These are phyloP conservation scores for Trametes meyenii DNA, from an alignment of 768 basidiomycete genomes.

Conservation along the genomic window DNA sequence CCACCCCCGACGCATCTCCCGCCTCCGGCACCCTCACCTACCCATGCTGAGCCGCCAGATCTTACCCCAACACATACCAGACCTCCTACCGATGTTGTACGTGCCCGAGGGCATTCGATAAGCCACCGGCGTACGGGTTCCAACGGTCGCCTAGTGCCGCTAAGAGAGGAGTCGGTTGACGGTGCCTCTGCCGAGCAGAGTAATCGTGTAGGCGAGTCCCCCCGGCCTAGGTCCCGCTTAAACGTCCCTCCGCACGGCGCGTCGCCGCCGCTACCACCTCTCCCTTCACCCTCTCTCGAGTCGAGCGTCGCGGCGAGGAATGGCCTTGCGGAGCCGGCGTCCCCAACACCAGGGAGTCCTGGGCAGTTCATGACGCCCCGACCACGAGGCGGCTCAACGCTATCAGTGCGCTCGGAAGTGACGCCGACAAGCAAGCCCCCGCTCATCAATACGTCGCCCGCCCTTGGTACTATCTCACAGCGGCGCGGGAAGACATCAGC, in stretches of 20 bases:
- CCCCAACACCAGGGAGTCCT: conserved; percentile 50
- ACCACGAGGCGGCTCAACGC: conserved; percentile 60
- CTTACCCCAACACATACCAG: conserved; percentile 34
- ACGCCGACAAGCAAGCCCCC: conserved; percentile 27
- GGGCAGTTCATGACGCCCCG: conserved; percentile 47
- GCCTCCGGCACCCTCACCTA: conserved; percentile 56
- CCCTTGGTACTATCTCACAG: conserved; percentile 67
- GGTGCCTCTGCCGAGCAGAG: conserved; percentile 36
- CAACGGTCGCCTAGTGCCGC: conserved; percentile 55
- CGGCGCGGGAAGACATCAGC: conserved; percentile 68
- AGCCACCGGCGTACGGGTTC: conserved; percentile 61
- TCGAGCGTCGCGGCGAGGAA: conserved; percentile 15
- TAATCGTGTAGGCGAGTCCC: conserved; percentile 19
- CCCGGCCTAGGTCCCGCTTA: conserved; percentile 31
- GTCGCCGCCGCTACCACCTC: conserved; percentile 50
- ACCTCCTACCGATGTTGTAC: conserved; percentile 40
- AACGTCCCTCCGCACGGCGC: conserved; percentile 35
- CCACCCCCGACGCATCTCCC: conserved; percentile 66
- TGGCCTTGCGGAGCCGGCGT: conserved; percentile 25
- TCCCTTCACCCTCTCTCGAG: conserved; percentile 50
- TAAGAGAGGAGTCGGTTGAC: conserved; percentile 60
- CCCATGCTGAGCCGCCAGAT: conserved; percentile 32
- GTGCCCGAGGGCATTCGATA: conserved; percentile 51
- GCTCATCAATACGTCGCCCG: conserved; percentile 61
- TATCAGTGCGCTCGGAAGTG: conserved; percentile 38